Evolutionary conservation across 2,329 filamentous ascomycete species (phyloP).

Genomic region (Pyrenophora tritici-repentis): DNA sequence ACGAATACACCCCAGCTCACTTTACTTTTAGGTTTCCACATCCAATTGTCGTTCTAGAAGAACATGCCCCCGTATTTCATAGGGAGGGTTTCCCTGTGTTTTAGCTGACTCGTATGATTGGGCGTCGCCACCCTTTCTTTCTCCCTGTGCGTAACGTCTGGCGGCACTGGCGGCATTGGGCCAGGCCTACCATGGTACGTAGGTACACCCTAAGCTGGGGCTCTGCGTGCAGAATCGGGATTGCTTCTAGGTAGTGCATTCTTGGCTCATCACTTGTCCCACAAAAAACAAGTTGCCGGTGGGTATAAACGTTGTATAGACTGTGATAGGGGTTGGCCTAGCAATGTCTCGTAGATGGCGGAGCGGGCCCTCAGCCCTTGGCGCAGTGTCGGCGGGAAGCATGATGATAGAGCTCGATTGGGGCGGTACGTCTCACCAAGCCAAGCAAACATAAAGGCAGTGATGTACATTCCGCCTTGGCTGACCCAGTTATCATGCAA

Average conservation of each 20-base stretch:
- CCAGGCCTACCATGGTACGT: constrained; percentile 22
- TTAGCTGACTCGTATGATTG: background rate
- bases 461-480: constrained; percentile 34
- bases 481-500: constrained; percentile 24
- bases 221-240: constrained; percentile 12
- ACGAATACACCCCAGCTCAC: constrained; percentile 20
- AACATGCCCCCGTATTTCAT: constrained; percentile 4
- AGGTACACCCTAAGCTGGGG: constrained; percentile 13
- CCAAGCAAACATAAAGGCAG: constrained; percentile 21
- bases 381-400: constrained; percentile 26
- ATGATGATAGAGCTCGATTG: constrained; percentile 19
- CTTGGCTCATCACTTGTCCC: constrained; percentile 17
- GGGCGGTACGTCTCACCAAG: constrained; percentile 25
- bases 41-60: constrained; percentile 8
- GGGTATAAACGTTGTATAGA: constrained; percentile 3
- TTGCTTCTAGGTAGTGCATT: constrained; percentile 17
- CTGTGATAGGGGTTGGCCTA: constrained; percentile 22
- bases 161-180: constrained; percentile 9
- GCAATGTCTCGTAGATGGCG: constrained; percentile 23
- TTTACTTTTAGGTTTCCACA: constrained; percentile 22
- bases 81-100: background rate
- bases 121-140: constrained; percentile 3
- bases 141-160: constrained; percentile 21
- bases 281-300: constrained; percentile 13
- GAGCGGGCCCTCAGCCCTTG: constrained; percentile 30